phyloP scores from a whole-genome alignment of 176 grass and related monocot genomes.

The Guadua angustifolia region DNA sequence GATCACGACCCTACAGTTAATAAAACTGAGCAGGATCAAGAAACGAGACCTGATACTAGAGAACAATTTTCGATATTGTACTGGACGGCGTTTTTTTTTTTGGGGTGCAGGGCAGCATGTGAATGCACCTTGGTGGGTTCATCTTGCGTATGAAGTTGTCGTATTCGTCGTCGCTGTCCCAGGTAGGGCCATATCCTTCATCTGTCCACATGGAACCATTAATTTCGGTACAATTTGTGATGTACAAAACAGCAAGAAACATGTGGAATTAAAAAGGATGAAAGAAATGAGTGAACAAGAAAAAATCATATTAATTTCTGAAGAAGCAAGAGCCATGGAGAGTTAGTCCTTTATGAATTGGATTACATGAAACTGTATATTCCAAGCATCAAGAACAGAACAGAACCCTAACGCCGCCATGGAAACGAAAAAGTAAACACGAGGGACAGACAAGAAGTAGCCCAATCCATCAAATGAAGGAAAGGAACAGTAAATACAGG shows the following conservation, averaged over 20 bases:
- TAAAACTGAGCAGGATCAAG: slow-evolving; percentile 14
- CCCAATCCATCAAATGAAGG: not conserved
- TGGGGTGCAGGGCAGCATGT: not conserved
- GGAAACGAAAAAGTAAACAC: not conserved
- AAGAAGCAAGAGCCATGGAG: not conserved
- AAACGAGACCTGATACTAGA: not conserved
- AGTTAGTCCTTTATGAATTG: not conserved
- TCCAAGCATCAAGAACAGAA: slow-evolving; percentile 4
- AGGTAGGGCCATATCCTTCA: slow-evolving; percentile 58
- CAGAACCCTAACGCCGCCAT: slow-evolving; percentile 1
- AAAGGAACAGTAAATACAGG: not conserved
- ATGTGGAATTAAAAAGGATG: not conserved
- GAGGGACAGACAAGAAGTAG: not conserved
- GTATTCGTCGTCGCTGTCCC: slow-evolving; percentile 88
- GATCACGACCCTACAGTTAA: slow-evolving; percentile 58
- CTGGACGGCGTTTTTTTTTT: too few species aligned
- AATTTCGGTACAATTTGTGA: slow-evolving; percentile 16
- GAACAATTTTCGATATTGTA: not conserved
- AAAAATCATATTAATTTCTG: not conserved
- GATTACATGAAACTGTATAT: not conserved
- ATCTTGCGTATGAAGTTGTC: slow-evolving; percentile 89
- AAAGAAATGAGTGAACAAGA: not conserved
- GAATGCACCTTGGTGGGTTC: slow-evolving; percentile 77
- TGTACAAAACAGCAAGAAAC: slow-evolving; percentile 4
- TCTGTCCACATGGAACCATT: slow-evolving; percentile 64